A percentile compares a stretch with the other conserved stretches of the same genome.
Evolutionary conservation across 164 flowering plant genomes (phyloP).

Genomic region (Dillenia suffruticosa): DNA sequence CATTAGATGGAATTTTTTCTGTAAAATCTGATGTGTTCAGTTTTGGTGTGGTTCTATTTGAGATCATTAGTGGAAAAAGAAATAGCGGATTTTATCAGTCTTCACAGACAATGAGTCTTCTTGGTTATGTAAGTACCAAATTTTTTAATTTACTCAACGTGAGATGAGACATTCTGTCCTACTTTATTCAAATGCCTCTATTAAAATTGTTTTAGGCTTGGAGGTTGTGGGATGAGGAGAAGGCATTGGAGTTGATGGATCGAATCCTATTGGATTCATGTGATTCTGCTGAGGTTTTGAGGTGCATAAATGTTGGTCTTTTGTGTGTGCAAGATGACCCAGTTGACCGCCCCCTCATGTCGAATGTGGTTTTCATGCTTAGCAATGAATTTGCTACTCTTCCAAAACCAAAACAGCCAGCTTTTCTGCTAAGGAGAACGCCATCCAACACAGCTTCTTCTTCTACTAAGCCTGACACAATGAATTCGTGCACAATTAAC

Average conservation of each 20-base stretch:
- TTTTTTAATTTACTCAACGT: neutral
- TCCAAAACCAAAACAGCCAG: slow-evolving; percentile 15
- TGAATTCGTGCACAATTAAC: neutral
- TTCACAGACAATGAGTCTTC: slow-evolving; percentile 3
- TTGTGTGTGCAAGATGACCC: slow-evolving; percentile 22
- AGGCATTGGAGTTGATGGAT: slow-evolving; percentile 13
- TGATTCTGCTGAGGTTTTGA: slow-evolving; percentile 9
- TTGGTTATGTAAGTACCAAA: slow-evolving; percentile 8
- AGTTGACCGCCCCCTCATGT: slow-evolving; percentile 17
- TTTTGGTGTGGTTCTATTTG: slow-evolving; percentile 9
- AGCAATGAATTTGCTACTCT: slow-evolving; percentile 8
- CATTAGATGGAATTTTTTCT: slow-evolving; percentile 12
- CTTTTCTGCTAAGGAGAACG: slow-evolving; percentile 9
- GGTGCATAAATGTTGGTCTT: slow-evolving; percentile 13
- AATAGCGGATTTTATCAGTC: slow-evolving; percentile 10
- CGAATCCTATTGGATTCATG: slow-evolving; percentile 2
- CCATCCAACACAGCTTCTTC: slow-evolving; percentile 7
- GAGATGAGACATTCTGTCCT: neutral
- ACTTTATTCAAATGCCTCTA: neutral
- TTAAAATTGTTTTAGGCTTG: slow-evolving; percentile 12
- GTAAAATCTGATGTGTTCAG: slow-evolving; percentile 14
- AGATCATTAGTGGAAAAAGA: slow-evolving; percentile 13
- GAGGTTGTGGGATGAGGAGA: slow-evolving; percentile 12
- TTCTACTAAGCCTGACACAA: slow-evolving; percentile 9
- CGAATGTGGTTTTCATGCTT: slow-evolving; percentile 16